Conservation (phyloP, 148 eudicot species). For the Cornus florida region DNA sequence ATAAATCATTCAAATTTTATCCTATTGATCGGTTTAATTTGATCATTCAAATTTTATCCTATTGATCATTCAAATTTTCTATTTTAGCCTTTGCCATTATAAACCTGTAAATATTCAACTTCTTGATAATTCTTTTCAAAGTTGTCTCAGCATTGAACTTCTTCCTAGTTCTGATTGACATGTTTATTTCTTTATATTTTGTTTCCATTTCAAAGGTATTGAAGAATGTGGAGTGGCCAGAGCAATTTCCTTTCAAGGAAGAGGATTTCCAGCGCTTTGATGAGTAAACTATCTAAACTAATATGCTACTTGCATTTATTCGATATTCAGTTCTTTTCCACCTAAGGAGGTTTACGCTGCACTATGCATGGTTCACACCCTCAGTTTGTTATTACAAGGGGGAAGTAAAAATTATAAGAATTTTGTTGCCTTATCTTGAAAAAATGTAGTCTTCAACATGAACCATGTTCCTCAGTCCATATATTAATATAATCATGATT, state of each 20-base stretch:
- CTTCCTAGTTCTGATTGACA: background rate
- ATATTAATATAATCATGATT: too few relatives aligned
- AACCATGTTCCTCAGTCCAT: background rate
- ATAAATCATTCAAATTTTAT: background rate
- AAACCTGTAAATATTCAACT: background rate
- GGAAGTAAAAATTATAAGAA: background rate
- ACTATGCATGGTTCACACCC: background rate
- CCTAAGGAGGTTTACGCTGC: background rate
- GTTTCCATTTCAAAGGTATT: constrained; percentile 49
- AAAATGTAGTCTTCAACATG: background rate
- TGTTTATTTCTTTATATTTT: background rate
- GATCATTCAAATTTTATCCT: background rate
- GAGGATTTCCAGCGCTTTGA: constrained; percentile 95
- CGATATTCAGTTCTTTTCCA: background rate
- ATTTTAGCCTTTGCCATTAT: background rate
- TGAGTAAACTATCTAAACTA: constrained; percentile 55
- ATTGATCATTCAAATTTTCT: background rate
- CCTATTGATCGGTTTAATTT: background rate
- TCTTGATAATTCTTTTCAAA: background rate
- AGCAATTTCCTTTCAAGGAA: constrained; percentile 87
- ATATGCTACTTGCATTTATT: constrained; percentile 10
- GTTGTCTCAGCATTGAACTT: background rate
- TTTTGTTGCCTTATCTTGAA: background rate
- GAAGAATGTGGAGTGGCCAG: constrained; percentile 86
- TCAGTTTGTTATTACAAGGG: background rate